Evolutionary conservation across 2,329 filamentous ascomycete species (phyloP).

Genomic region (Aspergillus thermomutatus): DNA sequence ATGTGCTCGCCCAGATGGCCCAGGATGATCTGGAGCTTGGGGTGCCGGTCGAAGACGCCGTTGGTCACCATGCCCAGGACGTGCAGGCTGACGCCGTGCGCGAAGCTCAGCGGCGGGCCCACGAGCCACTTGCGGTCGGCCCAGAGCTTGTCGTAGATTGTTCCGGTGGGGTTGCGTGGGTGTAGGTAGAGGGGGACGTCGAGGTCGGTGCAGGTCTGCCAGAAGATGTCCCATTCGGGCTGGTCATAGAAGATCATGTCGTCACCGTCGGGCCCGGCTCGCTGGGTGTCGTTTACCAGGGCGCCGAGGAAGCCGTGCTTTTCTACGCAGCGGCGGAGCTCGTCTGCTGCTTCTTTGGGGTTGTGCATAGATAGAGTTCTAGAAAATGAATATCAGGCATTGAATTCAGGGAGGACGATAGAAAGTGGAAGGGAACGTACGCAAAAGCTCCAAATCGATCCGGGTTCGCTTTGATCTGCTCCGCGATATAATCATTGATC

Average conservation of each 20-base stretch:
- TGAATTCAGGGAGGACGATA: neutral
- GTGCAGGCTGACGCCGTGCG: conserved; percentile 58
- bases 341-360: conserved; percentile 36
- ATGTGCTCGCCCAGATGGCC: conserved; percentile 50
- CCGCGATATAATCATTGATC: conserved; percentile 47
- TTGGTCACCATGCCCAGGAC: conserved; percentile 51
- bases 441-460: conserved; percentile 47
- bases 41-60: conserved; percentile 49
- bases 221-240: conserved; percentile 58
- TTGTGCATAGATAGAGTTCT: conserved; percentile 41
- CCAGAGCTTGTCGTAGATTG: conserved; percentile 57
- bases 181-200: conserved; percentile 65
- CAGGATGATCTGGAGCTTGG: conserved; percentile 47
- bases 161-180: conserved; percentile 56
- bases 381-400: neutral
- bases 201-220: conserved; percentile 55
- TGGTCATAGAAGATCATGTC: conserved; percentile 64
- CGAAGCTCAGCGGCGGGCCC: conserved; percentile 58
- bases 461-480: conserved; percentile 39
- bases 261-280: conserved; percentile 56
- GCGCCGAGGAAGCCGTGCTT: conserved; percentile 61
- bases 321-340: conserved; percentile 49
- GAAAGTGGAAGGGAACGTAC: conserved; percentile 12
- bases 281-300: conserved; percentile 61
- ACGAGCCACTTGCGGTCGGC: conserved; percentile 58